Evolutionary conservation across 169 alveolate genomes (phyloP), one percentile per base, ranked within the genome.

Genomic region (Babesia bigemina): DNA sequence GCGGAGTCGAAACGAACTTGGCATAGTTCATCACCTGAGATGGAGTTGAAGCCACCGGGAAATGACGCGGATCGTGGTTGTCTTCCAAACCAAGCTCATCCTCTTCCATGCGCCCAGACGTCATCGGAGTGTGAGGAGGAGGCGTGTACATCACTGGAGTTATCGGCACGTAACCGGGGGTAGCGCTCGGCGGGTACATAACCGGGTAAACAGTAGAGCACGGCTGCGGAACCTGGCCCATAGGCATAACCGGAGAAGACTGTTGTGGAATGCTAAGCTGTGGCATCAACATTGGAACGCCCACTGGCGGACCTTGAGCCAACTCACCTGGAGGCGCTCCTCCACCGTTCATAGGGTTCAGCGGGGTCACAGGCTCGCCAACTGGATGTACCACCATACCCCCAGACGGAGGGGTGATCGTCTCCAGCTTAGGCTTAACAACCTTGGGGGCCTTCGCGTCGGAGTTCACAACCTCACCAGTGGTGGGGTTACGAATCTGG

Each of bases 401-500:
- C 4, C 56, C 48, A 0, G 70, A 33, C 19, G 56, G 19, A 61
- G 70, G 36, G 2, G 55, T 28, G 7, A 50, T 22, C 2, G n/a
- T 4, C 12, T 47, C 12, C 17, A 75, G 65, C 56, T 72, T 72
- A 0, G 82, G 82, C 50, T 21, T 57, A 2, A 36, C 63, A 13
- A 58, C 26, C 28, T 33, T 47, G 0, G 62, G 65, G 4, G 59
- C 29, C 82, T 72, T 72, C 12, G 65, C 53, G 6, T 49, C 70
- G 19, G 66, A 39, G 47, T 79, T 79, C 48, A 79, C 59, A 19
- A 79, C 87, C 42, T 79, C 87, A 0, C 87, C 87, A 29, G 87
- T 79, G 49, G 63, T 56, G 24, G 87, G 87, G 47, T 79, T 69
- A 2, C 63, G 39, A 22, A 79, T 79, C 63, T 79, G 87, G 29